phyloP scores from a whole-genome alignment of 1,284 basidiomycete genomes.

The Anthracocystis setariae region DNA sequence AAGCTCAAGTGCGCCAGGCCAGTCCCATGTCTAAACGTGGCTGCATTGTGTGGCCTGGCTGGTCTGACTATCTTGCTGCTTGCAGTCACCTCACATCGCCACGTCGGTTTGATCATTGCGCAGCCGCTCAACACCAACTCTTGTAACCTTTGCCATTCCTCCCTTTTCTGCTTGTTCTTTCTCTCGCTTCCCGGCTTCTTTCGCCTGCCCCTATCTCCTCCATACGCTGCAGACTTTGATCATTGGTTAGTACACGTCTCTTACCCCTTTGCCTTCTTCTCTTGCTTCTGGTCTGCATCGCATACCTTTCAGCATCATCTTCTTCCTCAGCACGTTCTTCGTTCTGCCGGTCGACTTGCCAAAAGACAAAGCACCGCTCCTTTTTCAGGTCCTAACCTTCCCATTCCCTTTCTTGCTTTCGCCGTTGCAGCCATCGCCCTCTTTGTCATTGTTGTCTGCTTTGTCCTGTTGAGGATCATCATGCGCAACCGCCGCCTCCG shows the following conservation, averaged over 20 bases:
- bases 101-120: background rate
- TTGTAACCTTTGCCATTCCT: background rate
- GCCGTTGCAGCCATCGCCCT: constrained; percentile 61
- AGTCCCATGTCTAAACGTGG: too few species aligned
- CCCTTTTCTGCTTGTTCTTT: background rate
- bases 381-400: constrained; percentile 36
- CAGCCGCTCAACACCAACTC: constrained; percentile 1
- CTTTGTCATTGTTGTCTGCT: constrained; percentile 62
- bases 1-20: too few species aligned
- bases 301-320: constrained; percentile 9
- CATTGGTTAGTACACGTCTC: constrained; percentile 55
- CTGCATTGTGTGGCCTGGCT: background rate
- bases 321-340: background rate
- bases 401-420: constrained; percentile 54
- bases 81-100: background rate
- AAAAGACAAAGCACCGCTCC: constrained; percentile 26
- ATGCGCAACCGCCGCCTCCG: constrained; percentile 59
- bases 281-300: constrained; percentile 3
- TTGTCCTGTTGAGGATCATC: constrained; percentile 61
- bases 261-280: constrained; percentile 24
- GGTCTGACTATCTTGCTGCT: background rate
- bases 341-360: constrained; percentile 3
- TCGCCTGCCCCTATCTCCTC: background rate
- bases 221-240: constrained; percentile 47
- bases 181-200: background rate